Evolutionary conservation across 2,329 filamentous ascomycete species (phyloP).

Genomic region (Eutypella sp.): DNA sequence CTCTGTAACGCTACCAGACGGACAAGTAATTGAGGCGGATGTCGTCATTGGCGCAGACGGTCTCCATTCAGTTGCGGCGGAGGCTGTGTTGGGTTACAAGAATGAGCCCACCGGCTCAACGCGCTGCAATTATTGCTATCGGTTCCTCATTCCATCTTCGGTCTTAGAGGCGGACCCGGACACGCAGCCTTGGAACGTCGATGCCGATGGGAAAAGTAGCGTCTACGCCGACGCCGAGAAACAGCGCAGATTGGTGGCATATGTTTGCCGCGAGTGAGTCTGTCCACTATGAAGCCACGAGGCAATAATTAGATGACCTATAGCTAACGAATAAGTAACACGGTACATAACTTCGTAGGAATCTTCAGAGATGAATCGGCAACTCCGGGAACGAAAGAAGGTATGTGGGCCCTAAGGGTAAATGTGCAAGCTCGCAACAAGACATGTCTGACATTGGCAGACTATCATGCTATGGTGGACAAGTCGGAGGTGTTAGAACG

Average conservation of each 20-base stretch:
- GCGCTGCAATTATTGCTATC: conserved; percentile 30
- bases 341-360: conserved; percentile 30
- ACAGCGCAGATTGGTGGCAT: conserved; percentile 25
- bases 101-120: conserved; percentile 21
- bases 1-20: conserved; percentile 44
- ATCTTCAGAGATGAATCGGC: conserved; percentile 21
- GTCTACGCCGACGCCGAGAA: conserved; percentile 19
- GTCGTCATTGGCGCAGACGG: conserved; percentile 42
- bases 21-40: conserved; percentile 26
- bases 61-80: conserved; percentile 29
- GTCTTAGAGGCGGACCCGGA: conserved; percentile 26
- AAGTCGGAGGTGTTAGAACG: conserved; percentile 22
- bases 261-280: conserved; percentile 28
- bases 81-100: conserved; percentile 21
- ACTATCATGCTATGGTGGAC: conserved; percentile 28
- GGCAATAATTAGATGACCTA: not conserved
- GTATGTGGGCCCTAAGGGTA: conserved; percentile 1
- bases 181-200: conserved; percentile 26
- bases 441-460: conserved; percentile 6
- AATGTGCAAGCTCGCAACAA: not conserved
- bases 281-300: not conserved
- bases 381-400: conserved; percentile 3
- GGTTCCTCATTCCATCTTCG: conserved; percentile 29
- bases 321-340: conserved; percentile 16
- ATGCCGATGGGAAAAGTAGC: conserved; percentile 19